Evolutionary conservation across 352 stramenopile genomes (phyloP).

Genomic region (Pythium aristosporum): DNA sequence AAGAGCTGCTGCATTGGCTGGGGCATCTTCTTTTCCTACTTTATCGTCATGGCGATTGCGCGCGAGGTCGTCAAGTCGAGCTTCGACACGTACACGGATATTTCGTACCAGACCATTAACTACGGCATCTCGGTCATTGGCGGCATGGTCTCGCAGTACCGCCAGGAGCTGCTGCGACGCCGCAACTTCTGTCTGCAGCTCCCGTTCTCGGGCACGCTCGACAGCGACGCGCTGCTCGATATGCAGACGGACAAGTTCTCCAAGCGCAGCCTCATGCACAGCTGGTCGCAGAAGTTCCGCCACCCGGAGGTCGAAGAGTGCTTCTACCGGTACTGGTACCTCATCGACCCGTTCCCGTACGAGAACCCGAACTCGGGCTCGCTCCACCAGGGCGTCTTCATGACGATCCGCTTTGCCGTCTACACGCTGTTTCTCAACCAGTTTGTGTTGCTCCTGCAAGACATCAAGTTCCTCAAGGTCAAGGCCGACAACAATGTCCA

Average conservation of each 20-base stretch:
- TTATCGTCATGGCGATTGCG: slow-evolving; percentile 58
- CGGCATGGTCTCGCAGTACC: slow-evolving; percentile 85
- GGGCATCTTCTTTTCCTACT: slow-evolving; percentile 68
- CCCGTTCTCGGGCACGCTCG: slow-evolving; percentile 69
- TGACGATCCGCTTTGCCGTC: slow-evolving; percentile 74
- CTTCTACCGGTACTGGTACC: slow-evolving; percentile 84
- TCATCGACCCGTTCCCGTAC: slow-evolving; percentile 85
- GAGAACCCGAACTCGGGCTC: slow-evolving; percentile 79
- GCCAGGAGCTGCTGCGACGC: slow-evolving; percentile 67
- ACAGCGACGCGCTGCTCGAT: slow-evolving; percentile 55
- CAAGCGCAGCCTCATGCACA: slow-evolving; percentile 65
- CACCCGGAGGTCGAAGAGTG: slow-evolving; percentile 73
- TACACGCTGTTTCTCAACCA: slow-evolving; percentile 69
- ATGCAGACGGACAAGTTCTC: slow-evolving; percentile 74
- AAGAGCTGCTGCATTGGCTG: slow-evolving; percentile 71
- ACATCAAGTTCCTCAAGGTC: slow-evolving; percentile 78
- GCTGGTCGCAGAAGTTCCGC: slow-evolving; percentile 67
- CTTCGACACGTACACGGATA: slow-evolving; percentile 72
- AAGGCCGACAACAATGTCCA: slow-evolving; percentile 53
- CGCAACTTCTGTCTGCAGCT: slow-evolving; percentile 79
- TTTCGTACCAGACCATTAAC: slow-evolving; percentile 83
- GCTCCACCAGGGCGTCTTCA: slow-evolving; percentile 70
- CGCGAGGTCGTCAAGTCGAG: slow-evolving; percentile 32
- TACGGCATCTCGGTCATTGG: slow-evolving; percentile 79
- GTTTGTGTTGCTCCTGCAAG: slow-evolving; percentile 68